phyloP scores from a whole-genome alignment of 2,329 filamentous ascomycete species.

The Phaeophleospora eucalypticola region DNA sequence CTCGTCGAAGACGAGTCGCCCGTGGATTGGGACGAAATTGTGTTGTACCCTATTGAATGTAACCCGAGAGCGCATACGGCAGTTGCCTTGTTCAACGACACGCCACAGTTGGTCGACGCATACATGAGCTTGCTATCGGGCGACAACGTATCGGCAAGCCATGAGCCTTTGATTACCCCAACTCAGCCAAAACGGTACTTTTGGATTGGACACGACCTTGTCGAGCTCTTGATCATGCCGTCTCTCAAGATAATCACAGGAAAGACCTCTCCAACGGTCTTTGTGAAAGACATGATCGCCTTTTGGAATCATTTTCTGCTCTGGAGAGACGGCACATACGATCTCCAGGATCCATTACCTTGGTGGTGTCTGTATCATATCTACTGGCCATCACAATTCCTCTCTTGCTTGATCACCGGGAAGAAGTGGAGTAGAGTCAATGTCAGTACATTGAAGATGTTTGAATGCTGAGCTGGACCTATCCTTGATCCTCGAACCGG shows the following conservation, averaged over 20 bases:
- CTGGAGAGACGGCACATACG: conserved; percentile 51
- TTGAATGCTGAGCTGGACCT: conserved; percentile 36
- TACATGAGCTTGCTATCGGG: conserved; percentile 49
- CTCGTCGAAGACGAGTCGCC: conserved; percentile 48
- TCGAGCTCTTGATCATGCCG: conserved; percentile 50
- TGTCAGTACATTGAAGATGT: conserved; percentile 62
- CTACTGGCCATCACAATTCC: conserved; percentile 53
- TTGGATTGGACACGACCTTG: conserved; percentile 65
- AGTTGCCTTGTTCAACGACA: conserved; percentile 54
- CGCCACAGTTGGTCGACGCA: conserved; percentile 43
- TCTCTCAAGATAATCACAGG: conserved; percentile 37
- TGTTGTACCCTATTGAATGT: conserved; percentile 65
- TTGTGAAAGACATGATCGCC: conserved; percentile 25
- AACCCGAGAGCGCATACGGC: conserved; percentile 68
- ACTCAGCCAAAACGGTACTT: conserved; percentile 44
- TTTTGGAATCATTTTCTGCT: conserved; percentile 41
- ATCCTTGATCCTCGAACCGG: too few relatives aligned
- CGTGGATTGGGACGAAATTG: conserved; percentile 24
- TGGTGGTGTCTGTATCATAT: conserved; percentile 51
- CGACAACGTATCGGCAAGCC: conserved; percentile 17
- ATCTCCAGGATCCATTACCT: conserved; percentile 48
- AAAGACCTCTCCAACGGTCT: conserved; percentile 24
- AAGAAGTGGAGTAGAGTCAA: conserved; percentile 62
- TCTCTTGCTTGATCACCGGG: conserved; percentile 42
- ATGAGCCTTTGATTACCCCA: too few relatives aligned